A percentile compares a stretch with the other conserved stretches of the same genome.
Conservation (phyloP, 106 monocot species). For the Dendrobium nobile region DNA sequence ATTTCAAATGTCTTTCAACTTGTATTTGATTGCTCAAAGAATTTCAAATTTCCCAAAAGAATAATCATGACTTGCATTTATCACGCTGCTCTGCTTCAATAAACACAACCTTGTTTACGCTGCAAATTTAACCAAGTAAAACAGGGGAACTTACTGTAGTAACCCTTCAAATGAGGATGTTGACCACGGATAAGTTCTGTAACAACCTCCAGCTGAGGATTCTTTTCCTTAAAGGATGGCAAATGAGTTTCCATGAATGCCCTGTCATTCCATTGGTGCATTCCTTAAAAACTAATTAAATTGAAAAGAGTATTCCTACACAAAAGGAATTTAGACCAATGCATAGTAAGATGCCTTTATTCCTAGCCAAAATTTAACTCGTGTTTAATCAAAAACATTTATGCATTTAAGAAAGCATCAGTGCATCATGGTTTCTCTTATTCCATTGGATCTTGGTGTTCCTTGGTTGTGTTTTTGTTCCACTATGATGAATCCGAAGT, state of each 20-base stretch:
- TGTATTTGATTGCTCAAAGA: background rate
- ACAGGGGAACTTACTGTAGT: slow-evolving; percentile 52
- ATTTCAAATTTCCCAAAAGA: background rate
- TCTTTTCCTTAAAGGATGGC: slow-evolving; percentile 68
- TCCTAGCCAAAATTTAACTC: too few relatives aligned
- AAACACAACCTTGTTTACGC: background rate
- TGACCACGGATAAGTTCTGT: slow-evolving; percentile 72
- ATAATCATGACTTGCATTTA: background rate
- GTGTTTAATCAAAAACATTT: background rate
- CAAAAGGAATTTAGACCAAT: background rate
- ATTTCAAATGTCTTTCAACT: too few relatives aligned
- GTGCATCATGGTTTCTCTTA: background rate
- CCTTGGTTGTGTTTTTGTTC: background rate
- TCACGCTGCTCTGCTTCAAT: background rate
- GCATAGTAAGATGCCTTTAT: too few relatives aligned
- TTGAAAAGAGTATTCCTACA: background rate
- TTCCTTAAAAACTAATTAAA: background rate
- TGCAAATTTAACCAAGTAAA: background rate
- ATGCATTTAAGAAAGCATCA: background rate
- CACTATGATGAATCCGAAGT: background rate
- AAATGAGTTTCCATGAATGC: slow-evolving; percentile 83
- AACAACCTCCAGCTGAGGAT: slow-evolving; percentile 72
- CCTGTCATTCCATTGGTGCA: slow-evolving; percentile 31
- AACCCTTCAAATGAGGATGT: slow-evolving; percentile 82
- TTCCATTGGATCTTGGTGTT: background rate